Conservation (phyloP, 1,284 basidiomycete species). For the Microbotryum intermedium region DNA sequence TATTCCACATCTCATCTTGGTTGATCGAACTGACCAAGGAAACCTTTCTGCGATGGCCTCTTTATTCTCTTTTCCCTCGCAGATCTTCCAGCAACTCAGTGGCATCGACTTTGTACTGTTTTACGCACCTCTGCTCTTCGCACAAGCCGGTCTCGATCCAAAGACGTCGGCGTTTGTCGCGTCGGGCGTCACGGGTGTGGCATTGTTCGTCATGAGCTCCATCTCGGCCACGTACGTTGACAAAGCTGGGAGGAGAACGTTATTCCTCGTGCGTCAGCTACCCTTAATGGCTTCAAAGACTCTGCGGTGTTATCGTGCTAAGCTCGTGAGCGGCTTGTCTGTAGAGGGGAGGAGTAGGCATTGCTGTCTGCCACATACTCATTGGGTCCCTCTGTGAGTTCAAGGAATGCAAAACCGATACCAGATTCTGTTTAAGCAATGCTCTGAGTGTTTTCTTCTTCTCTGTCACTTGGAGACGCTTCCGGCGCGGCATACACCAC, state of each 20-base stretch:
- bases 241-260: no score
- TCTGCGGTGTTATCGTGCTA: neutral
- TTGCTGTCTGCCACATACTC: neutral
- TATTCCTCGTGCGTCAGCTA: slow-evolving; percentile 39
- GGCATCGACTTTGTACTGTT: slow-evolving; percentile 29
- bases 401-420: no score
- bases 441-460: no score
- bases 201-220: no score
- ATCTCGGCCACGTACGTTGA: no score
- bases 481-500: slow-evolving; percentile 32
- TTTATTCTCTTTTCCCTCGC: no score
- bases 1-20: neutral
- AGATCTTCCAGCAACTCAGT: slow-evolving; percentile 8
- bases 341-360: neutral
- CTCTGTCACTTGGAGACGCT: slow-evolving; percentile 10
- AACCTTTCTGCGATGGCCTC: no score
- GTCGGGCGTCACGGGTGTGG: slow-evolving; percentile 48
- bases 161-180: slow-evolving; percentile 48
- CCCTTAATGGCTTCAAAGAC: neutral
- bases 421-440: no score
- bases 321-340: neutral
- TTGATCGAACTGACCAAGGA: no score
- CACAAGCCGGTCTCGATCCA: slow-evolving; percentile 38
- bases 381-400: no score
- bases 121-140: slow-evolving; percentile 39